phyloP scores from a whole-genome alignment of 345 rosid species.

The Corchorus olitorius region DNA sequence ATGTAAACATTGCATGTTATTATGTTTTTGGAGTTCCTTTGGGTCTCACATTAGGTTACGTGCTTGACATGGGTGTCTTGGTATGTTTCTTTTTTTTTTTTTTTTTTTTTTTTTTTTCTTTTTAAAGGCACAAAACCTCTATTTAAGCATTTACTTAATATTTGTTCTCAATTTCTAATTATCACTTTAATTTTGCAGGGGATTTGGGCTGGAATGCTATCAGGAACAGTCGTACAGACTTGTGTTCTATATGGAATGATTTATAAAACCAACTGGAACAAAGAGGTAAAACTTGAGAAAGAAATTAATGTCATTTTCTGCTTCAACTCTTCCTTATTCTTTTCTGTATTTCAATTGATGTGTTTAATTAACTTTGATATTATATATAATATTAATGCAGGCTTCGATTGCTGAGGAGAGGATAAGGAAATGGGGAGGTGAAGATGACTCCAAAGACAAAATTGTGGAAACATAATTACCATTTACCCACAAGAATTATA shows the following conservation, averaged over 20 bases:
- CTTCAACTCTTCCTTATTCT: neutral
- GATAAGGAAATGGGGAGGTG: slow-evolving; percentile 73
- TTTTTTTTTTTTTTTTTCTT: neutral
- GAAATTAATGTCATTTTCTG: neutral
- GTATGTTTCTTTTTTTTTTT: slow-evolving; percentile 25
- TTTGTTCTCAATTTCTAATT: no score
- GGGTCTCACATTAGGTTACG: slow-evolving; percentile 65
- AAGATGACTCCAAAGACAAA: slow-evolving; percentile 18
- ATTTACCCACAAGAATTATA: neutral
- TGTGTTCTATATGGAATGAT: slow-evolving; percentile 55
- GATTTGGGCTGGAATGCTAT: slow-evolving; percentile 75
- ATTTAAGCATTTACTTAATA: no score
- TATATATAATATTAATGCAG: slow-evolving; percentile 34
- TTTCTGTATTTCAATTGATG: neutral
- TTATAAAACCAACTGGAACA: slow-evolving; percentile 67
- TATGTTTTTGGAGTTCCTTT: slow-evolving; percentile 70
- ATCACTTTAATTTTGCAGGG: slow-evolving; percentile 55
- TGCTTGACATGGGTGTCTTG: slow-evolving; percentile 50
- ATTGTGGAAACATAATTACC: neutral
- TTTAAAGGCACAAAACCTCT: no score
- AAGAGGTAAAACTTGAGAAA: slow-evolving; percentile 40
- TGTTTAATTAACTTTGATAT: neutral
- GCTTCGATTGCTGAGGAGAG: slow-evolving; percentile 72
- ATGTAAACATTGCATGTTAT: slow-evolving; percentile 75
- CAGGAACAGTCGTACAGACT: slow-evolving; percentile 65